Conservation (phyloP, 2,329 filamentous ascomycete species). For the Diplodia sapinea region DNA sequence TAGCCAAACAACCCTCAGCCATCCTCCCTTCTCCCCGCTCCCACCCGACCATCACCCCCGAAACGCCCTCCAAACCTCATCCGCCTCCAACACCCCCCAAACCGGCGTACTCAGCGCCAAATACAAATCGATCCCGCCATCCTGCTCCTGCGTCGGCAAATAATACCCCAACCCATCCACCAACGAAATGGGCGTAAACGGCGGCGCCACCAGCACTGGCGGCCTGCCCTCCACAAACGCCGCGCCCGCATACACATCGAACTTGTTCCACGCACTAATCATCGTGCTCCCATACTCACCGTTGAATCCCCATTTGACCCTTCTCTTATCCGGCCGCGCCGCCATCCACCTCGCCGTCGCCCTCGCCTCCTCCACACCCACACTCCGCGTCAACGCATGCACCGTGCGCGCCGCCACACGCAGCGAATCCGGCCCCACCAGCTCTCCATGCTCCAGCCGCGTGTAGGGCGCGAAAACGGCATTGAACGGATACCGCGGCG, state of each 20-base stretch:
- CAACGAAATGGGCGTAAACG: constrained; percentile 8
- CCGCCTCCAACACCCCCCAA: background rate
- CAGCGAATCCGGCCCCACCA: background rate
- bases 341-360: constrained; percentile 10
- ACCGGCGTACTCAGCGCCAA: constrained; percentile 7
- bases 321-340: constrained; percentile 9
- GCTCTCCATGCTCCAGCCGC: background rate
- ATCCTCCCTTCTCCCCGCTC: no score
- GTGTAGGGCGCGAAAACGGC: background rate
- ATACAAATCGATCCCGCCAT: background rate
- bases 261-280: constrained; percentile 22
- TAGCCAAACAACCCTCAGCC: no score
- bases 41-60: background rate
- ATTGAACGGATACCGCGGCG: constrained; percentile 2
- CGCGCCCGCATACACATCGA: constrained; percentile 4
- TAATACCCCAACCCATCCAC: constrained; percentile 12
- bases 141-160: constrained; percentile 1
- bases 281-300: background rate
- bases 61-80: background rate
- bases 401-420: background rate
- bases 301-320: background rate
- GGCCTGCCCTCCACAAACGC: background rate
- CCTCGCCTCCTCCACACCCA: background rate
- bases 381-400: background rate
- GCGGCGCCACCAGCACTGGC: constrained; percentile 2